These are phyloP conservation scores for Anisodus acutangulus DNA, from an alignment of 257 asterid species.

Conservation along the genomic window DNA sequence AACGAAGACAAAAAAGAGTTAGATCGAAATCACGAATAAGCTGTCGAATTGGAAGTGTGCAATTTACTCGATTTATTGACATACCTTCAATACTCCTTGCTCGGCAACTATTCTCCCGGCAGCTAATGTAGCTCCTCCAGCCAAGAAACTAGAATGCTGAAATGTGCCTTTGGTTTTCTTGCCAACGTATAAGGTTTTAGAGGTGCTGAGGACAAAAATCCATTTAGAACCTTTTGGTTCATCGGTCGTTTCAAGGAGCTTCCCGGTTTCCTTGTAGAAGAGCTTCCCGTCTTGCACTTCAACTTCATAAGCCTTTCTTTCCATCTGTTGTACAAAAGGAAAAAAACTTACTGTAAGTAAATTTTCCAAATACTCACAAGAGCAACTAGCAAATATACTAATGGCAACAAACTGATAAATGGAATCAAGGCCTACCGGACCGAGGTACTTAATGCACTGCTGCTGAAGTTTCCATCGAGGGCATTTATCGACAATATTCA, in stretches of 20 bases:
- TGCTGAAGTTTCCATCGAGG: slow-evolving; percentile 84
- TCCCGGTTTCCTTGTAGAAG: slow-evolving; percentile 56
- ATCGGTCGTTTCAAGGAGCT: slow-evolving; percentile 56
- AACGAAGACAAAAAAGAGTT: not conserved
- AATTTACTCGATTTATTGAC: not conserved
- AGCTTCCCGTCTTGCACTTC: slow-evolving; percentile 69
- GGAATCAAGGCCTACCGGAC: slow-evolving; percentile 59
- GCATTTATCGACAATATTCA: slow-evolving; percentile 69
- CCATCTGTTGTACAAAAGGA: slow-evolving; percentile 52
- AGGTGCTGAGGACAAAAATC: slow-evolving; percentile 90
- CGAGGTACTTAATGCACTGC: slow-evolving; percentile 94
- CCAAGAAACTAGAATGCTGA: slow-evolving; percentile 89
- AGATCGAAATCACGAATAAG: not conserved
- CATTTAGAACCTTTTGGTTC: slow-evolving; percentile 81
- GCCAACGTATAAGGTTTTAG: slow-evolving; percentile 73
- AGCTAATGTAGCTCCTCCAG: slow-evolving; percentile 90
- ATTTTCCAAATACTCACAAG: not conserved
- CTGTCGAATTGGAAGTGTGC: not conserved
- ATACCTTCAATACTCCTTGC: slow-evolving; percentile 74
- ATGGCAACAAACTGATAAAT: not conserved
- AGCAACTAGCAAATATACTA: not conserved
- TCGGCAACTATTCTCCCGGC: slow-evolving; percentile 86
- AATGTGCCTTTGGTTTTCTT: slow-evolving; percentile 80
- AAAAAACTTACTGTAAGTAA: slow-evolving; percentile 19
- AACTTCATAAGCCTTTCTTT: slow-evolving; percentile 78